These are phyloP conservation scores for Penicillium sp. DNA, from an alignment of 2,329 filamentous ascomycete genomes.

Conservation along the genomic window DNA sequence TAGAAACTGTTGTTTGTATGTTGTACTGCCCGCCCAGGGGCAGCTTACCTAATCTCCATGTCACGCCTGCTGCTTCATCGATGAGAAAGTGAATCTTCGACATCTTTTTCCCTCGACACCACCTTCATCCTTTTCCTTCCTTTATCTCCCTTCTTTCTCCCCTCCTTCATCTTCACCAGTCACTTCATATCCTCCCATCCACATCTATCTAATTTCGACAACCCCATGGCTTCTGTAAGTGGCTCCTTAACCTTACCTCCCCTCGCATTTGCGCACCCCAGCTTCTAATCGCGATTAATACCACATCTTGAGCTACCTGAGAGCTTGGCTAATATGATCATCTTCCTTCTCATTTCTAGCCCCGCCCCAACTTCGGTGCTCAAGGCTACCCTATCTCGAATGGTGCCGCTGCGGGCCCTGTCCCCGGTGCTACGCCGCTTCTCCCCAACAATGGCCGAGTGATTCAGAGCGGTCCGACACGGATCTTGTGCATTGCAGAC, in stretches of 20 bases:
- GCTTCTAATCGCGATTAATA: constrained; percentile 11
- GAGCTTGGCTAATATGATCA: constrained; percentile 17
- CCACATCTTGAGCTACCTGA: background rate
- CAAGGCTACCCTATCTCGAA: constrained; percentile 42
- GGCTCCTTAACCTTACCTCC: constrained; percentile 10
- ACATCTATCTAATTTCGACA: constrained; percentile 1
- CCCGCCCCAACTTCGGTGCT: constrained; percentile 38
- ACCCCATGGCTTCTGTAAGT: constrained; percentile 44
- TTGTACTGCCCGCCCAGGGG: constrained; percentile 7
- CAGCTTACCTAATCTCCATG: constrained; percentile 18
- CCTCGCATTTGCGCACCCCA: constrained; percentile 14
- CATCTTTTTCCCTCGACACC: constrained; percentile 14
- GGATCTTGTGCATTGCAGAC: constrained; percentile 45
- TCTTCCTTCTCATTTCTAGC: constrained; percentile 22
- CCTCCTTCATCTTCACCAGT: constrained; percentile 2
- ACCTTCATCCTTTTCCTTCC: constrained; percentile 1
- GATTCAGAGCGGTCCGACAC: constrained; percentile 41
- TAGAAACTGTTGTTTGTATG: background rate
- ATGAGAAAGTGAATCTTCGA: constrained; percentile 18
- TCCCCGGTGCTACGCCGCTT: constrained; percentile 41
- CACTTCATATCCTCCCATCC: background rate
- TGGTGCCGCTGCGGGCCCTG: constrained; percentile 37
- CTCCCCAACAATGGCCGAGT: constrained; percentile 45
- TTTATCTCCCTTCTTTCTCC: constrained; percentile 11
- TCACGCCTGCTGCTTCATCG: constrained; percentile 19